A percentile compares a stretch with the other conserved stretches of the same genome.
Evolutionary conservation across 1,284 basidiomycete species (phyloP).

Genomic region (Naganishia albida): DNA sequence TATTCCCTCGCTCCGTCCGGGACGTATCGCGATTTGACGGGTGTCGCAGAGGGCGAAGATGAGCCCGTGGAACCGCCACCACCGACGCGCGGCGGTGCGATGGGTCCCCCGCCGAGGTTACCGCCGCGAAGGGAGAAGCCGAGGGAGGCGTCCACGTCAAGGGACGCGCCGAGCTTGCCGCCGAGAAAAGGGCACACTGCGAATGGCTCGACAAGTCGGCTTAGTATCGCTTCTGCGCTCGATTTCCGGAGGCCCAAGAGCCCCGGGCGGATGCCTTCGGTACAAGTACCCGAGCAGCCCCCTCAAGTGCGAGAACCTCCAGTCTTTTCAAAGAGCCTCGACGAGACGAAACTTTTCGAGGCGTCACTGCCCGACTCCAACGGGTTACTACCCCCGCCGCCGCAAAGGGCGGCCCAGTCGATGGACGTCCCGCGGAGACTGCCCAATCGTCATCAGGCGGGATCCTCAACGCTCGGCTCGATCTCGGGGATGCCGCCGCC

Average conservation of each 20-base stretch:
- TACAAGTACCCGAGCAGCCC: neutral
- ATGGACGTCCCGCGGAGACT: conserved; percentile 21
- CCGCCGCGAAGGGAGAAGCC: conserved; percentile 7
- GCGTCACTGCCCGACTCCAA: conserved; percentile 1
- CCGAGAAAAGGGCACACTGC: conserved; percentile 3
- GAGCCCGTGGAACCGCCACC: neutral
- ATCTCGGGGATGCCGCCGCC: conserved; percentile 10
- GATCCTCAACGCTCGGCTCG: conserved; percentile 4
- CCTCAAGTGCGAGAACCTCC: neutral
- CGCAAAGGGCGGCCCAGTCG: conserved; percentile 12
- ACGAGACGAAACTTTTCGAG: neutral
- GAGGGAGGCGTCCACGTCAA: too few species aligned
- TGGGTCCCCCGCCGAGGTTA: conserved; percentile 22
- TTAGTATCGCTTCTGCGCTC: conserved; percentile 20
- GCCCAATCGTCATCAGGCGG: conserved; percentile 3
- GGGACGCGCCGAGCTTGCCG: conserved; percentile 2
- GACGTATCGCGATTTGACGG: conserved; percentile 6
- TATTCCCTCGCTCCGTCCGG: neutral
- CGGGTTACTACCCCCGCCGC: conserved; percentile 11
- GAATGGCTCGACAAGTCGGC: conserved; percentile 12
- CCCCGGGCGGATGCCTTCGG: conserved; percentile 12
- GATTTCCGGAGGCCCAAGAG: conserved; percentile 26
- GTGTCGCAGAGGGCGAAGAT: conserved; percentile 12
- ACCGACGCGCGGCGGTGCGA: neutral
- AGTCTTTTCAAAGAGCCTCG: conserved; percentile 16